Evolutionary conservation across 2,329 filamentous ascomycete genomes (phyloP), one percentile per base, ranked within the genome.

Genomic region (Paramyrothecium sp.): DNA sequence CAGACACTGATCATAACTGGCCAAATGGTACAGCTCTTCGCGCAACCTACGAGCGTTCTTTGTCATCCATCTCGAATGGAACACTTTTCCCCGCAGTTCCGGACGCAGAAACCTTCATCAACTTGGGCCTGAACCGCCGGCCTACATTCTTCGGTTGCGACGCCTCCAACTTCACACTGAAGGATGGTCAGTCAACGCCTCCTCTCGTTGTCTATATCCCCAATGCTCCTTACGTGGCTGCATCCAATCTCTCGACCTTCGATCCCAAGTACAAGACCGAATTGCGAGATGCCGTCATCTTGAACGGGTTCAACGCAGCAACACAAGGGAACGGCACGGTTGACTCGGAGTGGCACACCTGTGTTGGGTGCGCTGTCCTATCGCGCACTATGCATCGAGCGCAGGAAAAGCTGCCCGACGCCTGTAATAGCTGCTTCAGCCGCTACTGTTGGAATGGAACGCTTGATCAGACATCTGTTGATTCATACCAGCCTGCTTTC

Each of bases 111-210:
- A 54, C 51, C 4, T 54, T 54, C 22, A 23, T 54, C 51, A 54
- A 54, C 33, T 17, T 41, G 33, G 30, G 51, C 13, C 33, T 54
- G 16, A 54, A 54, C 20, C 26, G 12, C 19, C 51, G 51, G 13
- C 51, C 51, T 21, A 54, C 51, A 3, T 54, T 22, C 26, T 54
- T 54, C 22, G 51, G 51, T 20, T 54, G 51, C 51, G 34, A 54
- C 22, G 71, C 67, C 17, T 23, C 30, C 11, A 54, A 54, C 20
- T 44, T 44, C 38, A 44, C 38, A 12, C 13, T 44, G n/a, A 44
- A 19, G 5, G 13, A 44, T 16, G 38, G 38, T 12, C 38, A 44
- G n/a, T 17, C 38, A 16, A 12, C 13, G 38, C 38, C 38, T 7
- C 38, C 38, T 44, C 38, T 44, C n/a, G 38, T 44, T 16, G 38